Percentiles rank a stretch among this genome's conserved stretches.
These are phyloP conservation scores for Erigeron philadelphicus DNA, from an alignment of 140 eudicot species.

Conservation along the genomic window DNA sequence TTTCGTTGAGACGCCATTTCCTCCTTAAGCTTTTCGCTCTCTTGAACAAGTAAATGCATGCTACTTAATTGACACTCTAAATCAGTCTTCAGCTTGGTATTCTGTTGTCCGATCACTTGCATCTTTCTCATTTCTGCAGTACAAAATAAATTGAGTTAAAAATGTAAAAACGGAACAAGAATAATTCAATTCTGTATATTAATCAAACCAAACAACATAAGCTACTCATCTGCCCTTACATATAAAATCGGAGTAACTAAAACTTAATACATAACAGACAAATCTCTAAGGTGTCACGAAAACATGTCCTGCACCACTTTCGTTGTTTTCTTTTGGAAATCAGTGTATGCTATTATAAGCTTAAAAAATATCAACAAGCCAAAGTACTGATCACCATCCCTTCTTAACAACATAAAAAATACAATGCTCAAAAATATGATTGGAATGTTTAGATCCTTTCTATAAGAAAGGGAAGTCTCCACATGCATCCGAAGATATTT, in stretches of 20 bases:
- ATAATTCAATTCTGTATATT: too few species aligned
- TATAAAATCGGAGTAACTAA: too few species aligned
- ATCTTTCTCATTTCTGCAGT: constrained; percentile 53
- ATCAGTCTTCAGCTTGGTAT: constrained; percentile 48
- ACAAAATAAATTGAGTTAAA: constrained; percentile 12
- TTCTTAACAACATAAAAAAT: constrained; percentile 8
- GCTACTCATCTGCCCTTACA: too few species aligned
- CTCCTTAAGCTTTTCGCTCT: constrained; percentile 46
- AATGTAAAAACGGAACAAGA: background rate
- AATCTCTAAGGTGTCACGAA: background rate
- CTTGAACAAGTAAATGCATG: constrained; percentile 40
- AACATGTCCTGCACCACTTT: constrained; percentile 6
- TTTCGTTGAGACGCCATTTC: constrained; percentile 39
- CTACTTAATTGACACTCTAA: constrained; percentile 43
- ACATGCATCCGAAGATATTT: too few species aligned
- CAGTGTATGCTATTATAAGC: background rate
- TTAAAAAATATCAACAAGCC: constrained; percentile 1
- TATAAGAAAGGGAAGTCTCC: too few species aligned
- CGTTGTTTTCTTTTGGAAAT: background rate
- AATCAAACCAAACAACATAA: too few species aligned
- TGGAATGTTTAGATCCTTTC: background rate
- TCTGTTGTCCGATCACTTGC: constrained; percentile 47
- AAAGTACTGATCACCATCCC: constrained; percentile 15
- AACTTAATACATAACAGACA: too few species aligned
- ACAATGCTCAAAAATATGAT: background rate